Evolutionary conservation across 1,284 basidiomycete species (phyloP).

Genomic region (Puccinia coronata): DNA sequence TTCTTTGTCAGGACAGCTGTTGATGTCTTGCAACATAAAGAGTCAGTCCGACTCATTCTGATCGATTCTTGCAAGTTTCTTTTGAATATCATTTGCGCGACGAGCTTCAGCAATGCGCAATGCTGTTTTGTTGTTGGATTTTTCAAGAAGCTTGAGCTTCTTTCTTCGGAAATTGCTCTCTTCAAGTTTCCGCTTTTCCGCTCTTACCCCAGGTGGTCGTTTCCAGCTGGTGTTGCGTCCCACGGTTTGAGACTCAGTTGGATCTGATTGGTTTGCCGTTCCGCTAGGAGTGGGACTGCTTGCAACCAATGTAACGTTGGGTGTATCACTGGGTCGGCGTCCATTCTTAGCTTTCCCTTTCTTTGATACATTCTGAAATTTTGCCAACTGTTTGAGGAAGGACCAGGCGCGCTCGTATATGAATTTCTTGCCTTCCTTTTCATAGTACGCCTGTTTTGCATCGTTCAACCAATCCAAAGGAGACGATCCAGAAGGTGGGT

Average conservation of each 20-base stretch:
- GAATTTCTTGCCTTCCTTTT: background rate
- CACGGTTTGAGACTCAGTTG: too few relatives aligned
- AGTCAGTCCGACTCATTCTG: background rate
- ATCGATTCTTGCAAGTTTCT: background rate
- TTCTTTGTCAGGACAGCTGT: background rate
- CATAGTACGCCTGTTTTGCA: background rate
- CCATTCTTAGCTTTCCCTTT: slow-evolving; percentile 6
- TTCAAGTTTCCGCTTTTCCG: background rate
- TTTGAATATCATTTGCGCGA: background rate
- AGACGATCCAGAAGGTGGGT: background rate
- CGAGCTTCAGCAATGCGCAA: background rate
- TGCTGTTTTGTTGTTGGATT: background rate
- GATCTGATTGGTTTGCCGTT: too few relatives aligned
- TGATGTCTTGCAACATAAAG: background rate
- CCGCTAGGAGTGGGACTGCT: too few relatives aligned
- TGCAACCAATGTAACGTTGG: too few relatives aligned
- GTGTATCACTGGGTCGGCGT: too few relatives aligned
- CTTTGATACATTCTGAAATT: background rate
- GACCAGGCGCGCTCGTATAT: background rate
- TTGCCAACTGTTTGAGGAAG: background rate
- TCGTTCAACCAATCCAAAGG: background rate
- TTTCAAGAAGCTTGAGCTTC: slow-evolving; percentile 11
- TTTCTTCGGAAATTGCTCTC: background rate
- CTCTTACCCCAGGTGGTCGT: background rate
- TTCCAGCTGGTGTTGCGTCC: background rate